Conservation (phyloP, 192 early-diverging fungal species). For the Allomyces macrogynus region DNA sequence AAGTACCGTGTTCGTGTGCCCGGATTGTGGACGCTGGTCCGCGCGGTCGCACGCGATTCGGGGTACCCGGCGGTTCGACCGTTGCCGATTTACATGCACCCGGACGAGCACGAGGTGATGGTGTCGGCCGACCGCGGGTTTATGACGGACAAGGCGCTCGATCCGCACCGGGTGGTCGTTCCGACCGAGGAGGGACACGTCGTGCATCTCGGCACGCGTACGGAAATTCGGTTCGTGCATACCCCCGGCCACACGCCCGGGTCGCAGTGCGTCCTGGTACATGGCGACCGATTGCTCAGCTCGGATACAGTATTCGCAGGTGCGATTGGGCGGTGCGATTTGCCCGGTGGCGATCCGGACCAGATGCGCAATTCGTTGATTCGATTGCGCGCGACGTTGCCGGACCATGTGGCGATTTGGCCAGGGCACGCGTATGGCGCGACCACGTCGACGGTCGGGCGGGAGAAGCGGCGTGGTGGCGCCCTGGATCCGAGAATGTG, state of each 20-base stretch:
- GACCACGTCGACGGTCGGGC: slow-evolving; percentile 60
- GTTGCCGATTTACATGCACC: not conserved
- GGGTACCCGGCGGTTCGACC: slow-evolving; percentile 1
- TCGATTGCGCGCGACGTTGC: slow-evolving; percentile 27
- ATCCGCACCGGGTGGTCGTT: not conserved
- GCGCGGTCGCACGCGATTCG: slow-evolving; percentile 8
- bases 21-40: slow-evolving; percentile 53
- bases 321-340: slow-evolving; percentile 58
- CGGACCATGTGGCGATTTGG: slow-evolving; percentile 49
- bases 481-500: not conserved
- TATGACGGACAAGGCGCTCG: not conserved
- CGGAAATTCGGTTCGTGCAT: slow-evolving; percentile 51
- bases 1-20: slow-evolving; percentile 53
- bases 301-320: slow-evolving; percentile 76
- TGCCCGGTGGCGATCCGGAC: slow-evolving; percentile 45
- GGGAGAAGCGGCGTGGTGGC: slow-evolving; percentile 19
- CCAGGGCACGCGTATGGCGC: slow-evolving; percentile 84
- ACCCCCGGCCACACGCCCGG: slow-evolving; percentile 88
- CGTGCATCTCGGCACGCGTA: slow-evolving; percentile 20
- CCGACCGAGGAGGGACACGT: not conserved
- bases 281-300: slow-evolving; percentile 48
- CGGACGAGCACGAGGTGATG: slow-evolving; percentile 3
- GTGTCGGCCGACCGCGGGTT: not conserved
- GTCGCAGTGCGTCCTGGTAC: slow-evolving; percentile 62
- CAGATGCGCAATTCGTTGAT: slow-evolving; percentile 54